Base-by-base conservation (phyloP, 495 filamentous ascomycete species). In the Trichoderma reesei region DNA sequence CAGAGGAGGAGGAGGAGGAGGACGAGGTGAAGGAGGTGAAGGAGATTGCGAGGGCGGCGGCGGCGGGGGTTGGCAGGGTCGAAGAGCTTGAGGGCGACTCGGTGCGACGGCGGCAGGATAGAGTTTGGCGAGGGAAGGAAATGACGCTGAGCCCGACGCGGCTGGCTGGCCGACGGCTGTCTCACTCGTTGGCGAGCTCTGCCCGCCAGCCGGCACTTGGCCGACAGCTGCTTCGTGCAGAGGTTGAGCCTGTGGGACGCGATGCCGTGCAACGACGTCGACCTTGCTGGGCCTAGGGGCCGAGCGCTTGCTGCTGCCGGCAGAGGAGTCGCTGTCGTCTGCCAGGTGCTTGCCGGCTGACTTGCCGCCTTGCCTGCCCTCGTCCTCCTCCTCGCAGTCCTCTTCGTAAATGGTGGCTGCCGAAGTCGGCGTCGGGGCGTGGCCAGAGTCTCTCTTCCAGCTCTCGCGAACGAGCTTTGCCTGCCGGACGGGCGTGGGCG, bases 391-490 rank as follows among this genome's bases (percentile, higher is more conserved):
- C 60, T 62, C 60, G 41, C 61, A 41, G 5, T 70, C 64, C 54
- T 78, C 79, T 42, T 77, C 78, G 16, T 71, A 74, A 59, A 80
- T 75, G 59, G 78, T 81, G 16, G 61, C n/a, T 62, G 74, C 76
- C 11, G 78, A 75, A 14, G 79, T 80, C 33, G 78, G 73, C 8
- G 79, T 80, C 5, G 82, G 72, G 51, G 80, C 79, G 56, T 81
- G 76, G n/a, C 76, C 80, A 33, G 84, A 86, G 69, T 86, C 81
- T 63, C 84, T 69, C 66, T 79, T 80, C 63, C 62, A 70, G 60
- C 70, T 68, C 51, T 71, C 70, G 54, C 33, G 56, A 54, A 36
- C 13, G 36, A 31, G 37, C n/a, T 31, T 56, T 20, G 63, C 38
- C 33, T 48, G 41, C 31, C 69, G 36, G 68, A 67, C n/a, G 34